These are phyloP conservation scores for Dendryphion nanum DNA, from an alignment of 2,329 filamentous ascomycete species.

Conservation along the genomic window DNA sequence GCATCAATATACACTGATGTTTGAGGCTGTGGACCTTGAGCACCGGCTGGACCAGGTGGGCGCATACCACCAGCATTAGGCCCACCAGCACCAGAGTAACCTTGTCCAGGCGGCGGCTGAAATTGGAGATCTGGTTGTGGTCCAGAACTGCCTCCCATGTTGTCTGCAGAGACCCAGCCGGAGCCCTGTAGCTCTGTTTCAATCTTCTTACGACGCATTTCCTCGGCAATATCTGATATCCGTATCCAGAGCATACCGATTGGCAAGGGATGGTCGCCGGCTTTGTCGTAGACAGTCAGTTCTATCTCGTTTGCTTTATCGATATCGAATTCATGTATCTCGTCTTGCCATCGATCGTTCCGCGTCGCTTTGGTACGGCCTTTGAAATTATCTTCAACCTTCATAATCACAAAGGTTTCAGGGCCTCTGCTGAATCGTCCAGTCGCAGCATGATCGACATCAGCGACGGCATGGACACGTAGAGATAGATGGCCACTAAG, in stretches of 20 bases:
- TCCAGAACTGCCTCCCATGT: slow-evolving; percentile 68
- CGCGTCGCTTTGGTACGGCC: slow-evolving; percentile 82
- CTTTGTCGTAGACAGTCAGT: slow-evolving; percentile 95
- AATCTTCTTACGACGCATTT: slow-evolving; percentile 95
- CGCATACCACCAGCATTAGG: slow-evolving; percentile 40
- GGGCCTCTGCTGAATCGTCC: slow-evolving; percentile 84
- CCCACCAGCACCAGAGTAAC: slow-evolving; percentile 38
- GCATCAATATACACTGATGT: slow-evolving; percentile 70
- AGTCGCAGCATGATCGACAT: slow-evolving; percentile 86
- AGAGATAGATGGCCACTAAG: slow-evolving; percentile 86
- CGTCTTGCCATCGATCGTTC: slow-evolving; percentile 87
- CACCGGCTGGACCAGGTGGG: slow-evolving; percentile 28
- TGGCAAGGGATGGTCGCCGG: slow-evolving; percentile 80
- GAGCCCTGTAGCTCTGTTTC: slow-evolving; percentile 92
- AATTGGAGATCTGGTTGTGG: slow-evolving; percentile 56
- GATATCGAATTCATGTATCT: slow-evolving; percentile 87
- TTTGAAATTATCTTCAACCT: slow-evolving; percentile 91
- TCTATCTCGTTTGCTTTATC: slow-evolving; percentile 99
- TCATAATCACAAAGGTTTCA: slow-evolving; percentile 93
- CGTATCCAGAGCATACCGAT: slow-evolving; percentile 96
- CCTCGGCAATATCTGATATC: slow-evolving; percentile 95
- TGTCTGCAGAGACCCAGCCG: slow-evolving; percentile 96
- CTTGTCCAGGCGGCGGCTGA: slow-evolving; percentile 47
- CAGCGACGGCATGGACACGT: slow-evolving; percentile 82
- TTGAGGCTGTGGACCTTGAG: slow-evolving; percentile 47